Evolutionary conservation across 441 rosid genomes (phyloP), one percentile per base, ranked within the genome.

Genomic region (Adansonia rubrostipa): DNA sequence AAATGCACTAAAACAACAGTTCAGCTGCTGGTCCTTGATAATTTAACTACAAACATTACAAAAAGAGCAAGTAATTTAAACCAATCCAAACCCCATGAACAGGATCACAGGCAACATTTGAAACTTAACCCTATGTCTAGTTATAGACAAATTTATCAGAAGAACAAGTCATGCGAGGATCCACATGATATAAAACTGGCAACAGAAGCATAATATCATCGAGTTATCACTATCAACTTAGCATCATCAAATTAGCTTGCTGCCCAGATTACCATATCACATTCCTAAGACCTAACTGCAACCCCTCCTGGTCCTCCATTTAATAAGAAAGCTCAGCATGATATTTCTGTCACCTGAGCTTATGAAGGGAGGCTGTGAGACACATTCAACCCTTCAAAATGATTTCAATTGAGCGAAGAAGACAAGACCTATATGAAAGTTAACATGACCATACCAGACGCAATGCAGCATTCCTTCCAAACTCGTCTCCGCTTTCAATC

Each of bases 401-500:
- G 48, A 72, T 72, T 54, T 54, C 15, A 53, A n/a, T 33, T 17
- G 50, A 33, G 14, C 50, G 28, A 47, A 15, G 4, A 77, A 58
- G 2, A 60, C 47, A 74, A 17, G 70, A 44, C 33, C 7, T 13
- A 28, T 20, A 40, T 33, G 58, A 48, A 40, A 61, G 28, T 65
- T 76, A 48, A 50, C 71, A 62, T 61, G 17, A 73, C 65, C 71
- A 28, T 89, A 96, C 99, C 99, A 96, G 79, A 74, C 99, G 91
- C 73, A 83, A 82, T 15, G 99, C 99, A 85, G 93, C 86, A 78
- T 84, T 88, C 86, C 89, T 87, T 83, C 89, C 99, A 72, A 79
- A 84, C 75, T 94, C 98, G 81, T 96, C 98, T 67, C 98, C 95
- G 78, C 84, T 82, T 33, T 86, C 88, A 80, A 91, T 86, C 24